Evolutionary conservation across 202 grass and related monocot genomes (phyloP).

Genomic region (Zizania palustris): DNA sequence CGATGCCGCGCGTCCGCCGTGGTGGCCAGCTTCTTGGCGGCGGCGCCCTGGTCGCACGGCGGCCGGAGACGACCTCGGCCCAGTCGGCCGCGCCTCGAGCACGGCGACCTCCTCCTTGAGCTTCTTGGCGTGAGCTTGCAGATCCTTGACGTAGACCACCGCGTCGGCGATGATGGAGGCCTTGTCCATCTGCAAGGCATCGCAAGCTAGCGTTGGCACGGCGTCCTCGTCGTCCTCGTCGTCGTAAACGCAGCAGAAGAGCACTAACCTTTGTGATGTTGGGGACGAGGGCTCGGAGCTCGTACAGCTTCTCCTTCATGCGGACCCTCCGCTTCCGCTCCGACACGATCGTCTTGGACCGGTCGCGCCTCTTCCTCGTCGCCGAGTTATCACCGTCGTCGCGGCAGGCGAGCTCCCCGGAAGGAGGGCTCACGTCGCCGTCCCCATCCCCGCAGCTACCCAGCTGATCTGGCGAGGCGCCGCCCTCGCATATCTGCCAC

Average conservation of each 20-base stretch:
- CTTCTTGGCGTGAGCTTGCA: constrained; percentile 61
- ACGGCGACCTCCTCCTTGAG: constrained; percentile 58
- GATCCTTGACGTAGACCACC: constrained; percentile 63
- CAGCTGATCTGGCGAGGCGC: not conserved
- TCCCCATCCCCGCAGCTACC: constrained; percentile 2
- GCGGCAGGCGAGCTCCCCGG: constrained; percentile 16
- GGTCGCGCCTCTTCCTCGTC: constrained; percentile 62
- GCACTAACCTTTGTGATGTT: constrained; percentile 80
- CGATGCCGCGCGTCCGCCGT: too few relatives aligned
- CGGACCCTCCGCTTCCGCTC: constrained; percentile 77
- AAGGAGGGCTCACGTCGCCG: constrained; percentile 31
- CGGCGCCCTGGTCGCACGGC: not conserved
- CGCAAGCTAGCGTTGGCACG: not conserved
- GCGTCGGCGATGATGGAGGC: constrained; percentile 85
- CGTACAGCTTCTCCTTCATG: constrained; percentile 97
- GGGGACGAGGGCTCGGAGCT: constrained; percentile 83
- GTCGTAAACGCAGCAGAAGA: not conserved
- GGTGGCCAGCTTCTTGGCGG: not conserved
- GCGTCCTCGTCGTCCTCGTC: not conserved
- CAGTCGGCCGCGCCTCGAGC: constrained; percentile 52
- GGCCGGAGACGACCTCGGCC: constrained; percentile 2
- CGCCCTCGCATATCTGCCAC: constrained; percentile 19
- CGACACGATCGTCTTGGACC: constrained; percentile 87
- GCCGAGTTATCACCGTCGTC: constrained; percentile 53
- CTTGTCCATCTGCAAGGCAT: constrained; percentile 78